Percentiles rank a stretch among this genome's conserved stretches.
phyloP scores from a whole-genome alignment of 2,329 filamentous ascomycete species.

The Zopfia rhizophila region DNA sequence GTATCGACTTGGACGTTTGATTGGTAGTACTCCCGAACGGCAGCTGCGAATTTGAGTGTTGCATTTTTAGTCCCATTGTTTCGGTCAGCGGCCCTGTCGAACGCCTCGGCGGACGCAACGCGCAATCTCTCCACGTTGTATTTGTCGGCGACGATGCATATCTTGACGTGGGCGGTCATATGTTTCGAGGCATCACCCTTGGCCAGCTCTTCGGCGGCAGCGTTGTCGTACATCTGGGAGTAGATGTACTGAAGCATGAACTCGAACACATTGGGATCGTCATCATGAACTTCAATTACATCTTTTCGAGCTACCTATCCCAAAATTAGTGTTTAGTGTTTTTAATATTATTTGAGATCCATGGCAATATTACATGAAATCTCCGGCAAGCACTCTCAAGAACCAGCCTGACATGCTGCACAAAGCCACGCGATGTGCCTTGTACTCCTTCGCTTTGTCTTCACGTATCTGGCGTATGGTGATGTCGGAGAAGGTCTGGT shows the following conservation, averaged over 20 bases:
- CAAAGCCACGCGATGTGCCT: slow-evolving; percentile 7
- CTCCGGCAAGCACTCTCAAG: slow-evolving; percentile 19
- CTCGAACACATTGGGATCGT: slow-evolving; percentile 23
- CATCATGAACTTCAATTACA: slow-evolving; percentile 25
- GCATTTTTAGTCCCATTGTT: too few species aligned
- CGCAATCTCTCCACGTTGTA: background rate
- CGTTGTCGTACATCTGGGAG: slow-evolving; percentile 2
- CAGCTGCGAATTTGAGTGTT: too few species aligned
- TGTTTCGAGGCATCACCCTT: background rate
- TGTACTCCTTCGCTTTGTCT: slow-evolving; percentile 4
- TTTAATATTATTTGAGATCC: background rate
- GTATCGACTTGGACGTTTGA: too few species aligned
- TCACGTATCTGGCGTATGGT: slow-evolving; percentile 4
- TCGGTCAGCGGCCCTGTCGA: too few species aligned
- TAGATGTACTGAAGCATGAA: slow-evolving; percentile 26
- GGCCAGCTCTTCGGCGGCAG: background rate
- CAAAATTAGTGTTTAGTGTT: background rate
- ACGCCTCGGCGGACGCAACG: background rate
- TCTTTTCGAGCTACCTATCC: slow-evolving; percentile 13
- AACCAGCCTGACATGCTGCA: slow-evolving; percentile 7
- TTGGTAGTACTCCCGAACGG: too few species aligned
- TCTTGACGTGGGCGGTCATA: background rate
- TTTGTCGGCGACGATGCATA: background rate
- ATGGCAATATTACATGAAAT: slow-evolving; percentile 10
- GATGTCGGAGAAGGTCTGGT: slow-evolving; percentile 11